Evolutionary conservation across 768 basidiomycete species (phyloP).

Genomic region (Amanita rimosa): DNA sequence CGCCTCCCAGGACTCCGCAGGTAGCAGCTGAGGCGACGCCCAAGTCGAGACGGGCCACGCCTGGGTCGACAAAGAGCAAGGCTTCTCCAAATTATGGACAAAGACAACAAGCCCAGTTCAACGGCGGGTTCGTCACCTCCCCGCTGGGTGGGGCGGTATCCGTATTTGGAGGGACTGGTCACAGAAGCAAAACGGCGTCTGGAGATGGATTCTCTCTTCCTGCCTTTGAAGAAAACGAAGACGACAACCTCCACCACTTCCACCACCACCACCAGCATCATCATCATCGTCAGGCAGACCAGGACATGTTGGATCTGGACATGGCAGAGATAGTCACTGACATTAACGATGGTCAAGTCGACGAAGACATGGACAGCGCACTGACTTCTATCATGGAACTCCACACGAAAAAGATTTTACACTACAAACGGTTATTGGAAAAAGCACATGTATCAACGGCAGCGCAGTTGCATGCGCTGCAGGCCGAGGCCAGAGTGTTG

Average conservation of each 20-base stretch:
- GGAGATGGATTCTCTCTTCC: background rate
- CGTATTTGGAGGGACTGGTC: slow-evolving; percentile 2
- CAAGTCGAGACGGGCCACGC: slow-evolving; percentile 23
- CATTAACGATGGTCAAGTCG: slow-evolving; percentile 41
- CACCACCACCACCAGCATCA: background rate
- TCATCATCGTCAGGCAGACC: background rate
- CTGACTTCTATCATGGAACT: slow-evolving; percentile 26
- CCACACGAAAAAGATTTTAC: slow-evolving; percentile 48
- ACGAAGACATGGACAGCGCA: slow-evolving; percentile 50
- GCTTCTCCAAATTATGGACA: slow-evolving; percentile 11
- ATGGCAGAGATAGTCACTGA: slow-evolving; percentile 64
- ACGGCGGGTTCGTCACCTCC: slow-evolving; percentile 11
- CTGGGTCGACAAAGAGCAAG: slow-evolving; percentile 27
- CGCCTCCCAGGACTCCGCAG: background rate
- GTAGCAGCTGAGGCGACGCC: slow-evolving; percentile 8
- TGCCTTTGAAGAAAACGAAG: slow-evolving; percentile 9
- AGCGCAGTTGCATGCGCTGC: slow-evolving; percentile 76
- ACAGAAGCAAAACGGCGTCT: background rate
- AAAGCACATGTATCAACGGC: slow-evolving; percentile 70
- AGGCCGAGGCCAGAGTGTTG: slow-evolving; percentile 66
- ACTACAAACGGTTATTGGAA: slow-evolving; percentile 73
- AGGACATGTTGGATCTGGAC: background rate
- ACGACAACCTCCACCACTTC: background rate
- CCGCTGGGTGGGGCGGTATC: background rate
- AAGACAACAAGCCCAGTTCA: slow-evolving; percentile 13